Evolutionary conservation across 805 yeast genomes (phyloP), one percentile per base, ranked within the genome.

Genomic region (Blastobotrys chiropterorum): DNA sequence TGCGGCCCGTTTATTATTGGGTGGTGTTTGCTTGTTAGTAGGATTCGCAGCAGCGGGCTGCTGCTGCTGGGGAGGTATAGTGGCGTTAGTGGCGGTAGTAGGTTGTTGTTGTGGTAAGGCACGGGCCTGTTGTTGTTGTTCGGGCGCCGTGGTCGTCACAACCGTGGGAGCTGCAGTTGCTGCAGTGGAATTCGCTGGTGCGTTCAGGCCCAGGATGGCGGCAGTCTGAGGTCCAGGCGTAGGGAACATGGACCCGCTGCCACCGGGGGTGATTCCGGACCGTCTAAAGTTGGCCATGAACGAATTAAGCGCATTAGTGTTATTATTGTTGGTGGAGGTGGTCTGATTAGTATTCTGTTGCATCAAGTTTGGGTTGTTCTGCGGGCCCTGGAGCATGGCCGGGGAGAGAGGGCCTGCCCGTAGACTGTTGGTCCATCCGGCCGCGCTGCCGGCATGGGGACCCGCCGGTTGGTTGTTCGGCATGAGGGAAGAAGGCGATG

Each of bases 271-370:
- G 20, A 67, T 57, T 1, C 69, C 69, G 3, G 70, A 31, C 48
- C 54, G 45, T 45, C 48, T n/a, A 44, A n/a, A 8, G 52, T 40
- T 40, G 45, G 21, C 22, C 53, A n/a, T 39, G 45, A 38, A 26
- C 34, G 34, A 26, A 11, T 26, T 26, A 11, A 39, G 30, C 21
- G 48, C 39, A 16, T 21, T 30, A 90, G 90, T 0, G 90, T 83
- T 22, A 26, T 46, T 44, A 22, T 38, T 47, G 46, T 22, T 38
- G 47, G 39, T 17, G 44, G 38, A 7, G 21, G 20, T 30, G 20
- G 4, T 17, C 46, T 17, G 20, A 26, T 26, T 26, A 26, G 34
- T 26, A 26, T 26, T 26, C 11, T 5, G 34, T 26, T 6, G 41
- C 26, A 30, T 47, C 48, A 39, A 15, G 26, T 14, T 43, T 43